Conservation (phyloP, 495 filamentous ascomycete genomes). For the Podospora bellae-mahoneyi region DNA sequence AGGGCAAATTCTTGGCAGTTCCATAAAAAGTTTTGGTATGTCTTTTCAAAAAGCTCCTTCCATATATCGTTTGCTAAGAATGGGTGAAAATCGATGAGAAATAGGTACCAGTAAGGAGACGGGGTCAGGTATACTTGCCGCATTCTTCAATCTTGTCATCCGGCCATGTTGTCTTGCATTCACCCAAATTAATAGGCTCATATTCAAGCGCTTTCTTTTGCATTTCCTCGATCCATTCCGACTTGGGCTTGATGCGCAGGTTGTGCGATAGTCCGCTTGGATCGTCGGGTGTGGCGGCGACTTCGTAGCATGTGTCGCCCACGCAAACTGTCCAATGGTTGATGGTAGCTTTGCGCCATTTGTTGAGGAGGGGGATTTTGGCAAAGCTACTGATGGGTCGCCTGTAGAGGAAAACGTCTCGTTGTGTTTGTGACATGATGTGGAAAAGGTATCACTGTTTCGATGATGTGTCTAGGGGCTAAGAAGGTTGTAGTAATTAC, state of each 20-base stretch:
- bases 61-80: not conserved
- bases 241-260: not conserved
- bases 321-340: not conserved
- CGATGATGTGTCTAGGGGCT: not conserved
- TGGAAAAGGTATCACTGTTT: not conserved
- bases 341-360: not conserved
- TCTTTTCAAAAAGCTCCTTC: not conserved
- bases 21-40: not conserved
- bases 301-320: not conserved
- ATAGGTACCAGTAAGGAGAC: not conserved
- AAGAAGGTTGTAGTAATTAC: not conserved
- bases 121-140: not conserved
- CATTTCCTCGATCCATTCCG: not conserved
- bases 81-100: not conserved
- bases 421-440: not conserved
- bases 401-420: not conserved
- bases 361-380: not conserved
- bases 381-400: not conserved
- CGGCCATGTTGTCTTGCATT: not conserved
- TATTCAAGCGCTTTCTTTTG: not conserved
- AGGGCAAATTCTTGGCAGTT: no score
- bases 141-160: not conserved
- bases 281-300: not conserved
- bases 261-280: not conserved
- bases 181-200: not conserved